Conservation (phyloP, 2,329 filamentous ascomycete species). For the Decorospora gaudefroyi region DNA sequence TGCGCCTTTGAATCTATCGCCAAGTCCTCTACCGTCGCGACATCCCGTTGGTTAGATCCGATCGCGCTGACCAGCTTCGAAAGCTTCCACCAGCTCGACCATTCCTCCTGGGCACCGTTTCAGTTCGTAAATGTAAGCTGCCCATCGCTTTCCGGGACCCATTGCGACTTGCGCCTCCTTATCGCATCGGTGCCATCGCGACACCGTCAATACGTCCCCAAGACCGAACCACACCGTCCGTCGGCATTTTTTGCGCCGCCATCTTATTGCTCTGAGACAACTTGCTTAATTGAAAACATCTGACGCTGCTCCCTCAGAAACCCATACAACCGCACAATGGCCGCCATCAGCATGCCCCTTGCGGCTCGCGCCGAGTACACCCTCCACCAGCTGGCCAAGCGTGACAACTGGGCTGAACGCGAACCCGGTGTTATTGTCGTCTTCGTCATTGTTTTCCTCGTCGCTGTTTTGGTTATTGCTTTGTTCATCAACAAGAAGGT, state of each 20-base stretch:
- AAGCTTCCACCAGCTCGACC: conserved; percentile 19
- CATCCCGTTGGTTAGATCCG: conserved; percentile 28
- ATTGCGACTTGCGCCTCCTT: conserved; percentile 10
- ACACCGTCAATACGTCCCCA: too few species aligned
- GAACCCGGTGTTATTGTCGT: conserved; percentile 67
- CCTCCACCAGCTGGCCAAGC: conserved; percentile 55
- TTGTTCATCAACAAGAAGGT: conserved; percentile 58
- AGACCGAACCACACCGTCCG: too few species aligned
- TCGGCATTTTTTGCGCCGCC: too few species aligned
- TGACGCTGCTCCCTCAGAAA: conserved; percentile 28
- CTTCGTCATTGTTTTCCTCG: conserved; percentile 63
- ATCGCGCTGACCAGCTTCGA: conserved; percentile 40
- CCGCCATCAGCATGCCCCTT: conserved; percentile 46
- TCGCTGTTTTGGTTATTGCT: conserved; percentile 56
- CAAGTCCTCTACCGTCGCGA: conserved; percentile 35
- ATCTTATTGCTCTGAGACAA: conserved; percentile 3
- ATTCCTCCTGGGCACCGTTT: conserved; percentile 25
- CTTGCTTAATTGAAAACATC: conserved; percentile 8
- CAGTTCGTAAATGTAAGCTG: conserved; percentile 43
- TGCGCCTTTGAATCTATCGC: conserved; percentile 23
- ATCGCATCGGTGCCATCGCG: conserved; percentile 15
- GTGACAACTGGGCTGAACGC: conserved; percentile 59
- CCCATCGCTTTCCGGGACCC: conserved; percentile 18
- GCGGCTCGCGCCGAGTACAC: conserved; percentile 45
- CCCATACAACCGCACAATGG: conserved; percentile 42